Conservation (phyloP, 805 yeast species). For the Yarrowia keelungensis region DNA sequence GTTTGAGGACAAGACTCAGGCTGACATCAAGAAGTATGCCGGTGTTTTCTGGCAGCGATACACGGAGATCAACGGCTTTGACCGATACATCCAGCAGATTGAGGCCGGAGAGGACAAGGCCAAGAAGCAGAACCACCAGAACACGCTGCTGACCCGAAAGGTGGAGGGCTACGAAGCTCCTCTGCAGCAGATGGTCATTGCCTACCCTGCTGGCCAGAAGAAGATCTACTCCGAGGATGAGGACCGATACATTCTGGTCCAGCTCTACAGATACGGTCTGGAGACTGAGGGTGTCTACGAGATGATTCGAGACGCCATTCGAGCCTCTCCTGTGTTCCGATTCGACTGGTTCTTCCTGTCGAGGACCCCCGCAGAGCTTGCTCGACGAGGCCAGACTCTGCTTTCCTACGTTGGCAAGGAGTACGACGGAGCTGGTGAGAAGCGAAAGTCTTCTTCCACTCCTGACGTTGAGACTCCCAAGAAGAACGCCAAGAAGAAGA, state of each 20-base stretch:
- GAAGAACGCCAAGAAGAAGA: constrained; percentile 37
- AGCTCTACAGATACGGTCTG: constrained; percentile 77
- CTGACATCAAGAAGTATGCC: constrained; percentile 80
- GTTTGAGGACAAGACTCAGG: constrained; percentile 71
- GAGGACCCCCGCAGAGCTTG: constrained; percentile 76
- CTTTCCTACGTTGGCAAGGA: constrained; percentile 79
- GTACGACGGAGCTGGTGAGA: constrained; percentile 53
- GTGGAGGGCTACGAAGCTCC: constrained; percentile 74
- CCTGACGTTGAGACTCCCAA: constrained; percentile 38
- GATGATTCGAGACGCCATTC: constrained; percentile 70
- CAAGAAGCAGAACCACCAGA: constrained; percentile 68
- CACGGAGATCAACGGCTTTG: constrained; percentile 87
- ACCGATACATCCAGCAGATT: constrained; percentile 76
- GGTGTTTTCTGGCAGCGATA: constrained; percentile 79
- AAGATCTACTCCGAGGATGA: constrained; percentile 84
- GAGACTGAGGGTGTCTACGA: constrained; percentile 81
- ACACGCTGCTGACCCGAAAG: constrained; percentile 78
- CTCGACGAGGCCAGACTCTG: constrained; percentile 82
- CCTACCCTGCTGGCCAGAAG: constrained; percentile 75
- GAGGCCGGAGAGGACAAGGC: constrained; percentile 88
- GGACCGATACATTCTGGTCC: constrained; percentile 82
- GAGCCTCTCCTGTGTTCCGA: constrained; percentile 74
- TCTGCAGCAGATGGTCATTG: constrained; percentile 71
- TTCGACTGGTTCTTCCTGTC: constrained; percentile 87
- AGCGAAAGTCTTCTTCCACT: constrained; percentile 36